Evolutionary conservation across 73 alveolate species (phyloP).

Genomic region (Paramecium pentaurelia): DNA sequence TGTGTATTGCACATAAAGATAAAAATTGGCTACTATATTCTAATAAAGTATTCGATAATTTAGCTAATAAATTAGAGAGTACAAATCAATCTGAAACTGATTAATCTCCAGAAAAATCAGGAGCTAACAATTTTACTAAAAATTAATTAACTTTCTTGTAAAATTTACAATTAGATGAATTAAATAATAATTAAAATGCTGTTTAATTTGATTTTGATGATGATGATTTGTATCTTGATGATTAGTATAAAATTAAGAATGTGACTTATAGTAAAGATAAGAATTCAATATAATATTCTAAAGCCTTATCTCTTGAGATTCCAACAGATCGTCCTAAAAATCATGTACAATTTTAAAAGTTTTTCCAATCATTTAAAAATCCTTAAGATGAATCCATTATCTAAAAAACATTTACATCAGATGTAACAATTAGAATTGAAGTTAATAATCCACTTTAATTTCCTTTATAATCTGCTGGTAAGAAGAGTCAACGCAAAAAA

Average conservation of each 20-base stretch:
- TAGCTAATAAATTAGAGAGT: background rate
- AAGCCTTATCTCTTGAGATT: background rate
- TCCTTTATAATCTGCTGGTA: background rate
- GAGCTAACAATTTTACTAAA: background rate
- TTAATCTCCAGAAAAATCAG: background rate
- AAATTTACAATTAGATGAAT: background rate
- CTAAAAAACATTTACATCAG: background rate
- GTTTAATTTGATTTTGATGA: background rate
- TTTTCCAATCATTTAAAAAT: background rate
- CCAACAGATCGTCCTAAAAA: background rate
- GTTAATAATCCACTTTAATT: background rate
- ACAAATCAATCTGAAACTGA: background rate
- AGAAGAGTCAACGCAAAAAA: background rate
- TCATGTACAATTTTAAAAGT: background rate
- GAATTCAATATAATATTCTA: background rate
- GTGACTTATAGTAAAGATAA: background rate
- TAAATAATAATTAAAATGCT: background rate
- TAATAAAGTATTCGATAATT: background rate
- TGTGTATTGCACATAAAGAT: conserved; percentile 7
- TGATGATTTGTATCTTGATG: background rate
- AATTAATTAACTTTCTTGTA: background rate
- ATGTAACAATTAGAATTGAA: background rate
- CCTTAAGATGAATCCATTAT: background rate
- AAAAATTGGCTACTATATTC: background rate
- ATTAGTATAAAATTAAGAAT: background rate